Evolutionary conservation across 805 yeast genomes (phyloP), one percentile per base, ranked within the genome.

Genomic region (Candida tammaniensis): DNA sequence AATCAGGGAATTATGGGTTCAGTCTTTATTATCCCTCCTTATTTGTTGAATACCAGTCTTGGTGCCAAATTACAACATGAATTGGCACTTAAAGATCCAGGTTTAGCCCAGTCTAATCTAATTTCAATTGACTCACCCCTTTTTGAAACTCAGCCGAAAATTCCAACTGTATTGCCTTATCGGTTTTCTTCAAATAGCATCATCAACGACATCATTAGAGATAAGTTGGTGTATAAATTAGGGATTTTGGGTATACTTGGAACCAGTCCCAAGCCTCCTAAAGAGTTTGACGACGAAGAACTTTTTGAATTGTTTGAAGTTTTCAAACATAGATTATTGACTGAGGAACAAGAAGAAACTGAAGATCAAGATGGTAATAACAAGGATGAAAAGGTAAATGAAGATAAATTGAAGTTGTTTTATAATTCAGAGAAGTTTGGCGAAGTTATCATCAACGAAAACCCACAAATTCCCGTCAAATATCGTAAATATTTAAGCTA

Each of bases 21-120:
- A 31, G 49, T 53, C 11, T 62, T 65, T 41, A 49, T 63, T 16
- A 61, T 68, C 10, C 73, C 73, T 7, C 73, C 73, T 7, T 68
- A 68, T 42, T 49, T 67, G 23, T 59, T 67, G 12, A 49, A 63
- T 32, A 59, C 70, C 4, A 52, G 62, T 27, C 42, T 52, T 13
- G 73, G 73, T 1, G 55, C 56, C 5, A 47, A 48, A 30, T 47
- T 64, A 12, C 41, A 43, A 17, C 17, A 10, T 56, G 49, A 53
- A 20, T 42, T 65, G 21, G 33, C 42, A 16, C 31, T 34, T 22
- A 32, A 45, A 13, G 38, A 35, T 11, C 21, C 27, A 3, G n/a
- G 8, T 2, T 18, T 35, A 16, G 21, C 17, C 9, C 14, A 24
- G 12, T 4, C n/a, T 4, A 39, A 35, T 26, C 9, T 9, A 15